phyloP scores from a whole-genome alignment of 345 rosid genomes.

The Gossypium stocksii region DNA sequence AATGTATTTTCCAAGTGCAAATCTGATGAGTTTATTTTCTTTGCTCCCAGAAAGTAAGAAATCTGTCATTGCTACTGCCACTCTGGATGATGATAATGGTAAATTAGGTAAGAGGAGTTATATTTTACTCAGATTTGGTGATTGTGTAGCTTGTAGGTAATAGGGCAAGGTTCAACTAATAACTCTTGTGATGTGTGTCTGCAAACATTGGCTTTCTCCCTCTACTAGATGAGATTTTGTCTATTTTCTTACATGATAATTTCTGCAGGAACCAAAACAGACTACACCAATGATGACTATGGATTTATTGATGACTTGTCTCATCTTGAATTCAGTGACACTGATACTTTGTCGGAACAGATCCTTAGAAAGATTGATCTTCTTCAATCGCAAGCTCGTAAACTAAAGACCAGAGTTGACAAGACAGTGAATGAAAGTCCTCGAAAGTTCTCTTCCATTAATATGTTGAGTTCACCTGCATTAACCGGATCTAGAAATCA shows the following conservation, averaged over 20 bases:
- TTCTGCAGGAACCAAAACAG: conserved; percentile 37
- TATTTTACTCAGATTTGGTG: background rate
- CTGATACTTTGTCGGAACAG: conserved; percentile 36
- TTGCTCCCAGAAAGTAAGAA: conserved; percentile 47
- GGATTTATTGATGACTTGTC: conserved; percentile 37
- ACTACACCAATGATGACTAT: conserved; percentile 31
- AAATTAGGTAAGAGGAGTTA: conserved; percentile 33
- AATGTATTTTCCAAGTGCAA: conserved; percentile 2
- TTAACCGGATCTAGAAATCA: conserved; percentile 27
- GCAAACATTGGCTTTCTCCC: conserved; percentile 1
- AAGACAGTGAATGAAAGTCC: conserved; percentile 60
- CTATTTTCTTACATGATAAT: conserved; percentile 4
- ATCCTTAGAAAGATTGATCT: conserved; percentile 60
- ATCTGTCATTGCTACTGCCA: conserved; percentile 35
- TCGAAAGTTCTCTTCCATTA: conserved; percentile 46
- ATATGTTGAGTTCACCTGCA: conserved; percentile 35
- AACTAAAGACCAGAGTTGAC: conserved; percentile 52
- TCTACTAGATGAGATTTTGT: background rate
- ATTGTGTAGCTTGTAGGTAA: conserved; percentile 3
- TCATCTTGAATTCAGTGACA: conserved; percentile 37
- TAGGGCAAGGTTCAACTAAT: background rate
- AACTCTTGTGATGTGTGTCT: background rate
- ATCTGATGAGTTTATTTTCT: conserved; percentile 18
- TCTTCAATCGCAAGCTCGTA: conserved; percentile 43
- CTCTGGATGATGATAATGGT: conserved; percentile 41